These are phyloP conservation scores for Penicillium psychrofluorescens DNA, from an alignment of 495 filamentous ascomycete species.

Conservation along the genomic window DNA sequence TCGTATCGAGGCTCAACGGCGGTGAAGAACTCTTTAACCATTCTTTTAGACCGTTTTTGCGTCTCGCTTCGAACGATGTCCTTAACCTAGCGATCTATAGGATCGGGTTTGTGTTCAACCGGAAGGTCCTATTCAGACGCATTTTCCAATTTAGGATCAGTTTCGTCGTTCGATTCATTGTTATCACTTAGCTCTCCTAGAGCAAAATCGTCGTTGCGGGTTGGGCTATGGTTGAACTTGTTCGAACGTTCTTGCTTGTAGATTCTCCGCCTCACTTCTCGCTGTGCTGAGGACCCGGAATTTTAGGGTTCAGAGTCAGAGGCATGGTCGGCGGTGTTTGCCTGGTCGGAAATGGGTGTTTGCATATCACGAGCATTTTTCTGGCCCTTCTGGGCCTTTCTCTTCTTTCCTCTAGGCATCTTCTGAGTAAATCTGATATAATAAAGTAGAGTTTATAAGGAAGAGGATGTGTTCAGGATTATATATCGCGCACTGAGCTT, in stretches of 20 bases:
- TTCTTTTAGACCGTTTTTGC: background rate
- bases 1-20: background rate
- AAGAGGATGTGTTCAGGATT: background rate
- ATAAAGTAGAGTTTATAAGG: background rate
- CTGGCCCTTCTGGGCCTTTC: background rate
- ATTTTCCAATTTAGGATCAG: background rate
- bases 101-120: background rate
- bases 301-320: no score
- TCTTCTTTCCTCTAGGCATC: background rate
- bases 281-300: no score
- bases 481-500: no score
- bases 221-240: background rate
- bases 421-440: background rate
- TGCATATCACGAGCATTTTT: background rate
- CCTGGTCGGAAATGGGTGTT: background rate
- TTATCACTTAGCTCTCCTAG: background rate
- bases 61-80: background rate
- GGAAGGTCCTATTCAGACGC: background rate
- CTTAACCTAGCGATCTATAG: background rate
- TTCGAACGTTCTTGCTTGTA: background rate
- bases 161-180: background rate
- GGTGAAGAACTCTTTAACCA: conserved; percentile 3
- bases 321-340: no score
- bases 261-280: background rate
- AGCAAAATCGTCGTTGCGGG: background rate